phyloP scores from a whole-genome alignment of 78 protist species.

The Dictyostelium firmibasis region DNA sequence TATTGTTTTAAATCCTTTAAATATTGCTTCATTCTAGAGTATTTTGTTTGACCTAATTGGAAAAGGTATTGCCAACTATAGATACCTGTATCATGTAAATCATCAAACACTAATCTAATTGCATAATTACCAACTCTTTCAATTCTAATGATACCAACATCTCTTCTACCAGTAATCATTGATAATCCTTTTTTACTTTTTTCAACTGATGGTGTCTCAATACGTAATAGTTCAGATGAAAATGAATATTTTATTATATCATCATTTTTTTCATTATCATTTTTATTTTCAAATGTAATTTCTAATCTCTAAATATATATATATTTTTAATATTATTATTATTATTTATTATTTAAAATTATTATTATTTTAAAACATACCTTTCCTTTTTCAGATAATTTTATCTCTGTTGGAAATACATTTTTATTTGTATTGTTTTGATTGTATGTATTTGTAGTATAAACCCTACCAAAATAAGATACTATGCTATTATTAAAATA shows the following conservation, averaged over 20 bases:
- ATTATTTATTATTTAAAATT: not conserved
- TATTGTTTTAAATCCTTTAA: not conserved
- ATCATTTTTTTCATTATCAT: not conserved
- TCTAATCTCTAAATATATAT: not conserved
- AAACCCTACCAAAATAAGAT: not conserved
- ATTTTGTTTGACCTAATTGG: constrained; percentile 22
- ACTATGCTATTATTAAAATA: not conserved
- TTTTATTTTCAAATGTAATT: not conserved
- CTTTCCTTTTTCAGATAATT: constrained; percentile 31
- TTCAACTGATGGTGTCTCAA: constrained; percentile 45
- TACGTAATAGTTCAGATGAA: constrained; percentile 32
- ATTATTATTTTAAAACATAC: not conserved
- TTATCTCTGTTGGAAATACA: constrained; percentile 5
- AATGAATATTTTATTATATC: constrained; percentile 10
- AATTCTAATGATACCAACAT: constrained; percentile 21
- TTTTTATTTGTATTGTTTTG: not conserved
- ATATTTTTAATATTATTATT: not conserved
- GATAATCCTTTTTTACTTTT: not conserved
- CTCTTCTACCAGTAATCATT: constrained; percentile 43
- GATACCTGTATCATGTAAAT: constrained; percentile 58
- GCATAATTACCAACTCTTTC: constrained; percentile 72
- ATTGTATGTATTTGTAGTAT: too few species aligned
- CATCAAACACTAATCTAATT: constrained; percentile 37
- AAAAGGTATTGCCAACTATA: constrained; percentile 40
- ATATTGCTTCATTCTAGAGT: constrained; percentile 48